Evolutionary conservation across 305 asterid species (phyloP), one percentile per base, ranked within the genome.

Genomic region (Andrographis paniculata): DNA sequence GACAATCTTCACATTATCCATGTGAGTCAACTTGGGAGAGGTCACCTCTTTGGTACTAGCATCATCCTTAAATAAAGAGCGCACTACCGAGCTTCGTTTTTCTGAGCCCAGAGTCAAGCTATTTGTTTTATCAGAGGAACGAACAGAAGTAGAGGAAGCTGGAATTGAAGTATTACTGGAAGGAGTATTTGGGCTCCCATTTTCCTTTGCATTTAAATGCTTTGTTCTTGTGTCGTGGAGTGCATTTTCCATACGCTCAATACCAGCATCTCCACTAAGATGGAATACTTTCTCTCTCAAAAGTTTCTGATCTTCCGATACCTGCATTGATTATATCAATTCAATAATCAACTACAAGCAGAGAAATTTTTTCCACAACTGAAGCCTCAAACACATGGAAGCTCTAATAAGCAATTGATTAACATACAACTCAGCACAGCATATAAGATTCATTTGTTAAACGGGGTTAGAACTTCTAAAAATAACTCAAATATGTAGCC

Each of bases 231-330:
- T 69, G 30, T 69, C 77, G 42, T 78, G 72, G 28, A 89, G 73
- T 10, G 89, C 93, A 76, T 30, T 59, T 58, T 77, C 87, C 94
- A 91, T 77, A 24, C 89, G 93, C 66, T 69, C 84, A 52, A 75
- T 67, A 55, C 96, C 96, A 46, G 92, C 91, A 66, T 68, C 81
- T 55, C 94, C 96, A 64, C 87, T 74, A 50, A 84, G 74, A 61
- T 84, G 86, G 42, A 42, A 87, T 54, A 87, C 95, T 66, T 77
- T 87, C 69, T 80, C 91, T 67, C 86, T 81, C 65, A 86, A 60
- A 50, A 88, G 93, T 46, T 55, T 77, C 74, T 84, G 94, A 68
- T 87, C 97, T 59, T 71, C 86, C 12, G 68, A 65, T 20, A 87
- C 97, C 97, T 87, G 60, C 67, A 67, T 56, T 44, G 50, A 49